Evolutionary conservation across 208 protist species (phyloP).

Genomic region (Giardia muris): DNA sequence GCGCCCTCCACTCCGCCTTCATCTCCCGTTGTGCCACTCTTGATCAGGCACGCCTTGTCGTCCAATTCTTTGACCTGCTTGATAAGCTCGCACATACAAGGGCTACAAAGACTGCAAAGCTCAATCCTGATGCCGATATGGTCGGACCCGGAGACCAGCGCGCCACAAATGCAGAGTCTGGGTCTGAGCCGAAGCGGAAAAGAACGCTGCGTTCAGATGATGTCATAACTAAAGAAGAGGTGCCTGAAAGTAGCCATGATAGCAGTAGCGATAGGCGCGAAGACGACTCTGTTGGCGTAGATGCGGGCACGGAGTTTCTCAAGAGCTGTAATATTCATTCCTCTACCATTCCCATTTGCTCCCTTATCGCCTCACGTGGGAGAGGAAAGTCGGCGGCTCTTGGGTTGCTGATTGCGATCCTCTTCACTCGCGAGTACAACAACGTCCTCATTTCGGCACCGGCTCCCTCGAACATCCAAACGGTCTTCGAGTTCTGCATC

Average conservation of each 20-base stretch:
- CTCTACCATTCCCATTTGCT: slow-evolving; percentile 70
- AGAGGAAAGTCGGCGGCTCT: slow-evolving; percentile 84
- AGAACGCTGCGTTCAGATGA: background rate
- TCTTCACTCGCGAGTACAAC: slow-evolving; percentile 83
- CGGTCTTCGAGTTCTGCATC: slow-evolving; percentile 95
- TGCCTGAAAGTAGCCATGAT: background rate
- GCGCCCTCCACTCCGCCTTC: background rate
- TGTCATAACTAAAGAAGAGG: background rate
- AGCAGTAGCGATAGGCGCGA: background rate
- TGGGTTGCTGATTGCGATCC: slow-evolving; percentile 73
- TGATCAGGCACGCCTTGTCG: background rate
- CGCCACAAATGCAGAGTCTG: background rate
- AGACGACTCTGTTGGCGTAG: too few species aligned
- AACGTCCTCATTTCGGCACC: slow-evolving; percentile 97
- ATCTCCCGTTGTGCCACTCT: background rate
- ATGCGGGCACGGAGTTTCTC: background rate
- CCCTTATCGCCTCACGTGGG: slow-evolving; percentile 66
- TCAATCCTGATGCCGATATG: background rate
- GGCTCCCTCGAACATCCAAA: slow-evolving; percentile 83
- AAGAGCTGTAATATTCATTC: slow-evolving; percentile 51
- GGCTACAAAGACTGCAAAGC: background rate
- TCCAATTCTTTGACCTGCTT: slow-evolving; percentile 13
- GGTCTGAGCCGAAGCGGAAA: background rate
- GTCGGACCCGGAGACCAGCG: background rate
- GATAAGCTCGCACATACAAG: background rate